Conservation (phyloP, 768 basidiomycete genomes). For the Gloeophyllum trabeum region DNA sequence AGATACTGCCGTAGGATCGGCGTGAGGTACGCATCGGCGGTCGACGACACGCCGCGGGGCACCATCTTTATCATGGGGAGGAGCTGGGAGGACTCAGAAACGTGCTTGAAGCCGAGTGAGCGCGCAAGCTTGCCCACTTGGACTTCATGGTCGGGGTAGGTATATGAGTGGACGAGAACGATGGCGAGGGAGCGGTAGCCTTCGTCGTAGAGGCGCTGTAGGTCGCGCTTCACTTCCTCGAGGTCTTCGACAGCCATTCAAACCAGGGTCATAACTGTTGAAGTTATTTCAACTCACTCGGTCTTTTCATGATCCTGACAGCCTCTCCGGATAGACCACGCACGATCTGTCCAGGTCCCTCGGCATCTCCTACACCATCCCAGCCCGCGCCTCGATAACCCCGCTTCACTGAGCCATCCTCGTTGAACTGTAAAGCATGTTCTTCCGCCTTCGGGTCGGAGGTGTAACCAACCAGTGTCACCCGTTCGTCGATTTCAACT, state of each 20-base stretch:
- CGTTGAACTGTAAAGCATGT: slow-evolving; percentile 68
- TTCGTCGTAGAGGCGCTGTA: slow-evolving; percentile 61
- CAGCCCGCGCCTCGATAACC: slow-evolving; percentile 73
- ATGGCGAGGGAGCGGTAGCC: slow-evolving; percentile 87
- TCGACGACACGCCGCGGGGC: slow-evolving; percentile 83
- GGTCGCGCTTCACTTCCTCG: slow-evolving; percentile 39
- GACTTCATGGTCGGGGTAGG: slow-evolving; percentile 78
- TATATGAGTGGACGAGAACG: slow-evolving; percentile 87
- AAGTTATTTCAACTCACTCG: slow-evolving; percentile 29
- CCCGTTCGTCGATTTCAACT: slow-evolving; percentile 79
- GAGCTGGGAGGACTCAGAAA: slow-evolving; percentile 82
- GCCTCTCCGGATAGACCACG: slow-evolving; percentile 82
- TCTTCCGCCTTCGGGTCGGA: slow-evolving; percentile 76
- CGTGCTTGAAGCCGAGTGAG: slow-evolving; percentile 77
- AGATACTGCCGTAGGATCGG: slow-evolving; percentile 79
- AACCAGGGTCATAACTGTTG: slow-evolving; percentile 1
- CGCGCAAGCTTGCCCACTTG: slow-evolving; percentile 63
- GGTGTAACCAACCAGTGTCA: slow-evolving; percentile 88
- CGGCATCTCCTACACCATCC: slow-evolving; percentile 58
- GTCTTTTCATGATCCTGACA: slow-evolving; percentile 68
- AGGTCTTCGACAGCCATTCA: slow-evolving; percentile 38
- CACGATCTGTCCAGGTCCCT: slow-evolving; percentile 75
- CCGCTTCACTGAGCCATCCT: slow-evolving; percentile 50
- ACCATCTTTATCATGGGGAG: slow-evolving; percentile 95
- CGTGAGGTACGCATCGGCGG: slow-evolving; percentile 92